Percentiles rank a stretch among this genome's conserved stretches.
These are phyloP conservation scores for Pelargonium cotyledonis DNA, from an alignment of 441 rosid genomes.

Conservation along the genomic window DNA sequence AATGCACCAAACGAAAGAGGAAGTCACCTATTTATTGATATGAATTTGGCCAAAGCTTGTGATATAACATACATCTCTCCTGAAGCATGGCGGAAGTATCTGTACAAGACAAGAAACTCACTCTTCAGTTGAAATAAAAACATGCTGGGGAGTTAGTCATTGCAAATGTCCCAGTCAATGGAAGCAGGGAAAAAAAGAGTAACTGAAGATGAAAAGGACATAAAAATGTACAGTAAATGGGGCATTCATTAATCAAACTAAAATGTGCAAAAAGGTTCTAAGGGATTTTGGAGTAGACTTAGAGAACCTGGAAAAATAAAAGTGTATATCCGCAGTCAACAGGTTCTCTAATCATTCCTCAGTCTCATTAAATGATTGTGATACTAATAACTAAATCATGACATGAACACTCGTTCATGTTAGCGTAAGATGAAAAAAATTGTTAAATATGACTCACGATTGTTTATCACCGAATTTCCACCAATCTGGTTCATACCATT, in stretches of 20 bases:
- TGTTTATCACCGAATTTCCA: slow-evolving; percentile 97
- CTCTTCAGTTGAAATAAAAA: neutral
- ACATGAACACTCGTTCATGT: neutral
- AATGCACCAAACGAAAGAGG: neutral
- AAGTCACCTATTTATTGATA: slow-evolving; percentile 71
- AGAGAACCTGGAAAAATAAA: no score
- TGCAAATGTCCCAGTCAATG: no score
- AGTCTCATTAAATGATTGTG: neutral
- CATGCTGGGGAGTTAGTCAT: neutral
- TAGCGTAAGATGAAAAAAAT: neutral
- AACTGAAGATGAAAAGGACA: neutral
- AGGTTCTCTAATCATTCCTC: neutral
- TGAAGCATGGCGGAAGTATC: slow-evolving; percentile 93
- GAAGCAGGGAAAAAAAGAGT: no score
- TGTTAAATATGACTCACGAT: slow-evolving; percentile 50
- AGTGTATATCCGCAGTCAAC: no score
- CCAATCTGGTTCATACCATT: slow-evolving; percentile 98
- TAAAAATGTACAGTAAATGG: no score
- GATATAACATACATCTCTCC: slow-evolving; percentile 85
- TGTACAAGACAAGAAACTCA: slow-evolving; percentile 21
- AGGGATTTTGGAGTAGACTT: neutral
- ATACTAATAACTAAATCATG: neutral
- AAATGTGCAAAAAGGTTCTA: no score
- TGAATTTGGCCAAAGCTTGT: slow-evolving; percentile 64
- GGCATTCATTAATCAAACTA: no score